Evolutionary conservation across 805 yeast genomes (phyloP).

Genomic region (Saturnispora hagleri): DNA sequence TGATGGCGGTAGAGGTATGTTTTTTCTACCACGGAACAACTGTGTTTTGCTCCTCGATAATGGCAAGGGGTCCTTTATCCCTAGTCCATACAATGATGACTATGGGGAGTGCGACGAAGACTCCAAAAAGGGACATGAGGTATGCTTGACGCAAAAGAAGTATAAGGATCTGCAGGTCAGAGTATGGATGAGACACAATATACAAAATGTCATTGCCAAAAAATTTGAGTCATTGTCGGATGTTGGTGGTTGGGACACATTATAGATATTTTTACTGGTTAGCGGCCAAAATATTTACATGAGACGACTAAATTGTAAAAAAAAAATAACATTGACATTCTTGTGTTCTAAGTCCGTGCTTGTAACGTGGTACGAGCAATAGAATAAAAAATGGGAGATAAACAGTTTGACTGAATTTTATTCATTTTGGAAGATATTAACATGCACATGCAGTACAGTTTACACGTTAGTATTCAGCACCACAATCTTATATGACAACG

Average conservation of each 20-base stretch:
- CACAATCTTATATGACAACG: no score
- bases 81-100: slow-evolving; percentile 74
- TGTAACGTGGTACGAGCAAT: not conserved
- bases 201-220: slow-evolving; percentile 69
- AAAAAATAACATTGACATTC: not conserved
- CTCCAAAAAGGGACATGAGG: slow-evolving; percentile 60
- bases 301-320: not conserved
- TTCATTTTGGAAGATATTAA: no score
- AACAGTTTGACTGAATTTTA: no score
- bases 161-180: slow-evolving; percentile 59
- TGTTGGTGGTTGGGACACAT: slow-evolving; percentile 93
- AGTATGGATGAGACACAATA: slow-evolving; percentile 72
- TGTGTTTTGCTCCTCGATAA: slow-evolving; percentile 54
- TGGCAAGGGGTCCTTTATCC: slow-evolving; percentile 75
- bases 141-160: slow-evolving; percentile 49
- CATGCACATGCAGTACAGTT: no score
- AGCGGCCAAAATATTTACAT: not conserved
- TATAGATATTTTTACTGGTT: slow-evolving; percentile 29
- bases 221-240: slow-evolving; percentile 72
- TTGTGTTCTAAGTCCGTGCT: not conserved
- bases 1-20: slow-evolving; percentile 57
- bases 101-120: slow-evolving; percentile 84
- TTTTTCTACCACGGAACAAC: slow-evolving; percentile 61
- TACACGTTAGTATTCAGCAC: no score
- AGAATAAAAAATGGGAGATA: not conserved